Percentiles rank a stretch among this genome's conserved stretches.
phyloP scores from a whole-genome alignment of 257 asterid species.

The Gynochthodes officinalis region DNA sequence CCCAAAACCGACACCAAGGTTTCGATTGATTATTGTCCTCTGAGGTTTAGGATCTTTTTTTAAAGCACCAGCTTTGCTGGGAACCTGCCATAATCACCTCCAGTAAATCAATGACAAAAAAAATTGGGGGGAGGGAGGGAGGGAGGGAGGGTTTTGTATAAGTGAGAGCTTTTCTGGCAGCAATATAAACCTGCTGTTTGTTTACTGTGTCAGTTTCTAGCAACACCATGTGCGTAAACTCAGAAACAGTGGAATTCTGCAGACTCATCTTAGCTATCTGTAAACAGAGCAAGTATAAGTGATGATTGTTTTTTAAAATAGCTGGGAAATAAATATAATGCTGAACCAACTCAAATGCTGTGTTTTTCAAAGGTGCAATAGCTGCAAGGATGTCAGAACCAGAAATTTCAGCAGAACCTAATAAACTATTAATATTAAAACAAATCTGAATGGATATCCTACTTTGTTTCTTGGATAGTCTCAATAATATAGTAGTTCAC shows the following conservation, averaged over 20 bases:
- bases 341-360: not conserved
- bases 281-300: constrained; percentile 10
- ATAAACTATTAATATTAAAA: not conserved
- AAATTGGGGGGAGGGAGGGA: too few relatives aligned
- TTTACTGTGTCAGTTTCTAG: constrained; percentile 42
- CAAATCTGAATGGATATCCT: not conserved
- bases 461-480: not conserved
- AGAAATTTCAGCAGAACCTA: not conserved
- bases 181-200: constrained; percentile 38
- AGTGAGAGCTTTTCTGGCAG: not conserved
- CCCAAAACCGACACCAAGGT: constrained; percentile 69
- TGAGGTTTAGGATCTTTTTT: constrained; percentile 39
- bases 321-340: not conserved
- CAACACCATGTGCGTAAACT: constrained; percentile 60
- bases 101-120: too few relatives aligned
- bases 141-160: too few relatives aligned
- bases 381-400: not conserved
- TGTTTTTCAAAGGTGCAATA: not conserved
- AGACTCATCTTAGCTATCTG: constrained; percentile 79
- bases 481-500: not conserved
- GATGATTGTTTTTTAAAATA: not conserved
- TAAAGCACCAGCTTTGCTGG: constrained; percentile 32
- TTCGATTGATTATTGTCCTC: constrained; percentile 24
- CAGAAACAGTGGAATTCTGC: constrained; percentile 52
- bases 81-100: constrained; percentile 22